A percentile compares a stretch with the other conserved stretches of the same genome.
Conservation (phyloP, 305 asterid genomes). For the Plantago rigida region DNA sequence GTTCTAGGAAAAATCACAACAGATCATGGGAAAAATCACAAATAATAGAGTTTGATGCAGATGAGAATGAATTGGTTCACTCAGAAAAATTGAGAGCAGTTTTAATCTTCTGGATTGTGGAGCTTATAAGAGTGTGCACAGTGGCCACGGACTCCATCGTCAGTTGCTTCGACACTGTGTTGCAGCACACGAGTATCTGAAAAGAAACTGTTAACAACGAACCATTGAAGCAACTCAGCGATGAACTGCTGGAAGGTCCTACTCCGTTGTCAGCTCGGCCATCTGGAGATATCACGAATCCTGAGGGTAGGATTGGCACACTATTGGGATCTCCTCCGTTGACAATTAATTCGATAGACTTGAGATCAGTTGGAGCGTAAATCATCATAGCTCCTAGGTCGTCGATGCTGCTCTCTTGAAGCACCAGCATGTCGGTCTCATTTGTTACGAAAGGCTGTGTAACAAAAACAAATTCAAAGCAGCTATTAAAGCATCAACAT, state of each 20-base stretch:
- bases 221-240: slow-evolving; percentile 23
- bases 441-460: slow-evolving; percentile 37
- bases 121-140: slow-evolving; percentile 39
- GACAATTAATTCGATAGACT: slow-evolving; percentile 28
- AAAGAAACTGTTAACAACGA: slow-evolving; percentile 53
- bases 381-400: slow-evolving; percentile 40
- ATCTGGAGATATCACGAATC: slow-evolving; percentile 49
- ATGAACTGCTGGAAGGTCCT: slow-evolving; percentile 28
- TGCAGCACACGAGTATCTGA: slow-evolving; percentile 37
- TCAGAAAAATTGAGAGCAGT: slow-evolving; percentile 29
- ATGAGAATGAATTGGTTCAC: background rate
- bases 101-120: slow-evolving; percentile 41
- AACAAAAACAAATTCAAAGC: background rate
- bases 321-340: slow-evolving; percentile 34
- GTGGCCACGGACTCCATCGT: slow-evolving; percentile 43
- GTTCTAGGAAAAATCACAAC: too few species aligned
- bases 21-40: background rate
- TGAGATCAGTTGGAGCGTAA: slow-evolving; percentile 41
- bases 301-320: slow-evolving; percentile 55
- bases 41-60: background rate
- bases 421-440: slow-evolving; percentile 39
- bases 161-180: slow-evolving; percentile 29
- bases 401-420: slow-evolving; percentile 60
- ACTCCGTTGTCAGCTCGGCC: slow-evolving; percentile 26
- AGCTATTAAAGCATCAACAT: background rate